These are phyloP conservation scores for Phylloboletellus chloephorus DNA, from an alignment of 1,284 basidiomycete genomes.

Conservation along the genomic window DNA sequence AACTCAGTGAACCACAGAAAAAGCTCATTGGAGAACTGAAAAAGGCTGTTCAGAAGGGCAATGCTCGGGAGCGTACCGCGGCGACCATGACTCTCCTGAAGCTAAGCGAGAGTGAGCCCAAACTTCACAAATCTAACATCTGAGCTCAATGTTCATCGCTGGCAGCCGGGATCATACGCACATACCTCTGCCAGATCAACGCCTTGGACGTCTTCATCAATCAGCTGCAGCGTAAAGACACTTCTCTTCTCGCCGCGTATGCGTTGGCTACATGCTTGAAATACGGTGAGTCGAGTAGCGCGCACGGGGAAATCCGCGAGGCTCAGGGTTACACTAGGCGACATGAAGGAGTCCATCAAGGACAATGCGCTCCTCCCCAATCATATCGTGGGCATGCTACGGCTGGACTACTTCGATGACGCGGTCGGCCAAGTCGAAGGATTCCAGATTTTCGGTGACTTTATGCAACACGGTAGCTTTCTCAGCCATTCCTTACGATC, in stretches of 20 bases:
- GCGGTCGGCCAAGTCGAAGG: slow-evolving; percentile 24
- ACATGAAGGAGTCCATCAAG: slow-evolving; percentile 16
- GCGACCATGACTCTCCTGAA: slow-evolving; percentile 21
- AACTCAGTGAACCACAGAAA: slow-evolving; percentile 1
- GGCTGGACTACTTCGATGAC: slow-evolving; percentile 27
- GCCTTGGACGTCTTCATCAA: slow-evolving; percentile 9
- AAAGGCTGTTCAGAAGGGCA: slow-evolving; percentile 1
- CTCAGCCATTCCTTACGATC: background rate
- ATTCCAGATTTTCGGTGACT: slow-evolving; percentile 24
- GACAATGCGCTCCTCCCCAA: slow-evolving; percentile 9
- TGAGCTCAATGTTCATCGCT: slow-evolving; percentile 2
- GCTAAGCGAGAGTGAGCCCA: slow-evolving; percentile 12
- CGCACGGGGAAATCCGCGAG: too few species aligned
- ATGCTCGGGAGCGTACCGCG: slow-evolving; percentile 15
- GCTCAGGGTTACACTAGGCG: slow-evolving; percentile 7
- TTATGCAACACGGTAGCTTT: slow-evolving; percentile 21
- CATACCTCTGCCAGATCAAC: background rate
- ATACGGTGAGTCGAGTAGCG: slow-evolving; percentile 7
- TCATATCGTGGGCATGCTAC: slow-evolving; percentile 21
- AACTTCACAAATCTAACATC: background rate
- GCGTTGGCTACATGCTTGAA: slow-evolving; percentile 16
- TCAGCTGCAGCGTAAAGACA: slow-evolving; percentile 10
- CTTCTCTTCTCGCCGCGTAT: slow-evolving; percentile 15
- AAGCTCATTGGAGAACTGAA: slow-evolving; percentile 13
- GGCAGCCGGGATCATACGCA: slow-evolving; percentile 10